Conservation (phyloP, 148 eudicot genomes). For the Rheum nobile region DNA sequence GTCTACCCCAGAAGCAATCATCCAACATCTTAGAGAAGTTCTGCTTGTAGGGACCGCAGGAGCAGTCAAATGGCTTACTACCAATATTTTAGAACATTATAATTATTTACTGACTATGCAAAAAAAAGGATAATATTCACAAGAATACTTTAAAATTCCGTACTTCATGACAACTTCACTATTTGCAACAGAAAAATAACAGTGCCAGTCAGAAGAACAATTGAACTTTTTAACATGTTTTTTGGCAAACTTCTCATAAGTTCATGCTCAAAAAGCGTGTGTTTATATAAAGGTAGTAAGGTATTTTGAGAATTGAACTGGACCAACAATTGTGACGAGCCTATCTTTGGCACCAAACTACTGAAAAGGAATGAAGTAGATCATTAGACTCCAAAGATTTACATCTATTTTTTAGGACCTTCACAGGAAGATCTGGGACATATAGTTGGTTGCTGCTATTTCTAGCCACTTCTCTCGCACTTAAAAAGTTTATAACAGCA, state of each 20-base stretch:
- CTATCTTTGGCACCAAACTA: neutral
- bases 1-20: neutral
- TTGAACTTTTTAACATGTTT: neutral
- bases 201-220: neutral
- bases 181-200: neutral
- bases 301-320: no score
- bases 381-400: neutral
- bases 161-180: neutral
- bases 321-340: neutral
- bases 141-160: neutral
- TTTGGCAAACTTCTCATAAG: neutral
- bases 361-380: neutral
- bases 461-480: neutral
- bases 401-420: neutral
- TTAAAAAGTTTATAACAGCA: neutral
- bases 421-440: neutral
- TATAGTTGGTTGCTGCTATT: neutral
- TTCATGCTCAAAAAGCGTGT: no score
- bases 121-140: neutral
- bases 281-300: no score
- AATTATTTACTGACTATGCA: neutral
- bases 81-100: neutral
- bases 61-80: no score
- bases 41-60: neutral
- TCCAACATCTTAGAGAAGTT: neutral